Base-by-base conservation (phyloP, 805 yeast genomes). In the Dipodascopsis uninucleata region DNA sequence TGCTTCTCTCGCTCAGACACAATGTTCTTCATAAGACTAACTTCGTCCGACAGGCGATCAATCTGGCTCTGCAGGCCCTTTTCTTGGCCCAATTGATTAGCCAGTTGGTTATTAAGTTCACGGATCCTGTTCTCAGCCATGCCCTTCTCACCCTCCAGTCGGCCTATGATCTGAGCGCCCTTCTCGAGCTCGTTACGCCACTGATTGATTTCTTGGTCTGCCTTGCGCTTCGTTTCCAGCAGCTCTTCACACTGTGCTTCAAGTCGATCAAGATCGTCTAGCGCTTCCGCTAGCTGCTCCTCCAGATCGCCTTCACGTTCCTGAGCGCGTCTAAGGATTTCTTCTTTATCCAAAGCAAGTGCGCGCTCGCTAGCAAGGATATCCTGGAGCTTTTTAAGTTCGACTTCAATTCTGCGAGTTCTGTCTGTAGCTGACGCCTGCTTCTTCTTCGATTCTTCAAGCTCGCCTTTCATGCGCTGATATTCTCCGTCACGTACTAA, bases 331-430 rank as follows among this genome's bases (percentile, higher is more conserved):
- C 67, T 65, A 10, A 85, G 57, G n/a, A 68, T 60, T 2, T 59
- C 58, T 37, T 77, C 78, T 42, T 76, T 77, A 39, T 71, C 74
- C 26, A 70, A 64, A 17, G 79, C 69, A 12, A 66, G 58, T 25
- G 58, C 56, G 17, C 71, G 60, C 47, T 76, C 80, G 20, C 67
- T 53, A n/a, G 63, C 62, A 6, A 74, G 60, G 20, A 60, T 46
- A 4, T 60, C 58, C 25, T 63, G 62, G n/a, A 70, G 47, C 36
- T 61, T 40, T 33, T 57, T 51, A 16, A 61, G 39, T 41, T 63
- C 64, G 2, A 43, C 50, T 31, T 63, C 65, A 3, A 51, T 45
- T 36, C 50, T 53, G 1, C 56, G 54, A 23, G 46, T 49, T 12
- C 59, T 56, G 20, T 57, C 59, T 28, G 57, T 58, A 20, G 52